These are phyloP conservation scores for Pichia eremophila DNA, from an alignment of 805 yeast genomes.

Conservation along the genomic window DNA sequence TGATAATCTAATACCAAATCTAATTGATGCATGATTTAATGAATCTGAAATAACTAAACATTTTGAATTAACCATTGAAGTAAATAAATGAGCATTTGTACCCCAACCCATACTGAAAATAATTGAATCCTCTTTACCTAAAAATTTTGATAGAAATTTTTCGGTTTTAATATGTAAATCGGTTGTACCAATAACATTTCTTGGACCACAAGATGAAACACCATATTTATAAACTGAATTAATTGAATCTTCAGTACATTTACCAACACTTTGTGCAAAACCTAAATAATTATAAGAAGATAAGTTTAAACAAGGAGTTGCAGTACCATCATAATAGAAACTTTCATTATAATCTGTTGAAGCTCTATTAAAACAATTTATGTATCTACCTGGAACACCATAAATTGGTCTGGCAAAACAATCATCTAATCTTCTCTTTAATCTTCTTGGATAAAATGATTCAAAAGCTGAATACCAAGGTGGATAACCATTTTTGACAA, in stretches of 20 bases:
- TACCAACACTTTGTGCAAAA: conserved; percentile 91
- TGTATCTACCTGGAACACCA: conserved; percentile 93
- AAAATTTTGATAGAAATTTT: conserved; percentile 65
- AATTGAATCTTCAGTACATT: conserved; percentile 74
- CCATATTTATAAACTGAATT: conserved; percentile 61
- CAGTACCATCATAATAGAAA: conserved; percentile 67
- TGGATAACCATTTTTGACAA: conserved; percentile 82
- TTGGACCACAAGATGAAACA: conserved; percentile 68
- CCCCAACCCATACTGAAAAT: conserved; percentile 93
- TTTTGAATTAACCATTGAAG: conserved; percentile 74
- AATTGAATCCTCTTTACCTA: conserved; percentile 84
- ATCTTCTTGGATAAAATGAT: conserved; percentile 83
- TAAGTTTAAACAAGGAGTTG: conserved; percentile 71
- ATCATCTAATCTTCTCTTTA: conserved; percentile 85
- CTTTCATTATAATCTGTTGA: conserved; percentile 56
- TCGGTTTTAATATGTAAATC: conserved; percentile 72
- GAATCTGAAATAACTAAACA: conserved; percentile 91
- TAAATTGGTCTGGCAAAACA: conserved; percentile 94
- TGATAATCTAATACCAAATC: conserved; percentile 87
- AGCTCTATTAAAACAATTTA: conserved; percentile 70
- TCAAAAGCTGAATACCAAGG: conserved; percentile 95
- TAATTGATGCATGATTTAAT: conserved; percentile 88
- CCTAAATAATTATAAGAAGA: conserved; percentile 93
- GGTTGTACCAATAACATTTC: conserved; percentile 65
- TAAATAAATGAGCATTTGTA: conserved; percentile 83